A percentile compares a stretch with the other conserved stretches of the same genome.
Conservation (phyloP, 306 rosid species). For the Dryas alaskensis region DNA sequence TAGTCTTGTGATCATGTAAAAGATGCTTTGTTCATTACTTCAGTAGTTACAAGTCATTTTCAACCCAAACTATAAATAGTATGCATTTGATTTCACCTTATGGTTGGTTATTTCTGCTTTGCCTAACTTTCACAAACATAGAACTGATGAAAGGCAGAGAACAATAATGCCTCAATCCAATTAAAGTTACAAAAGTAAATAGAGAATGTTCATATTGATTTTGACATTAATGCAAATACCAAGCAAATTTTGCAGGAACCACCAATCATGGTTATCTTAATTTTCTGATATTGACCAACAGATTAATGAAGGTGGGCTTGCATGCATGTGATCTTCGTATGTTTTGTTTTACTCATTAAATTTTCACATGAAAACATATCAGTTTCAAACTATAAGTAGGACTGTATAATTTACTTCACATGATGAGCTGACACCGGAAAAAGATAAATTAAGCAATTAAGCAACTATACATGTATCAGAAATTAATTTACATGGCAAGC, state of each 20-base stretch:
- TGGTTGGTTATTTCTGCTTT: background rate
- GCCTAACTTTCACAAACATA: no score
- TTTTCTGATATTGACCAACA: background rate
- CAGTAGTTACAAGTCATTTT: slow-evolving; percentile 12
- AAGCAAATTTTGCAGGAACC: background rate
- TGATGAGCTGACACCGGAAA: background rate
- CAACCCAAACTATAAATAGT: background rate
- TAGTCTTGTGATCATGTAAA: background rate
- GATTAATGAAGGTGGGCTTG: background rate
- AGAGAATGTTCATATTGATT: background rate
- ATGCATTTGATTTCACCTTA: background rate
- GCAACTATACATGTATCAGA: no score
- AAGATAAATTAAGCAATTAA: background rate
- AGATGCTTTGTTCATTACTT: background rate
- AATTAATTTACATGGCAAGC: background rate
- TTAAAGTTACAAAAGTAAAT: background rate
- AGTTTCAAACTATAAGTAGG: background rate
- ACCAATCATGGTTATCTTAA: background rate
- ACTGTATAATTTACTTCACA: background rate
- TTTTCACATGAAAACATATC: background rate
- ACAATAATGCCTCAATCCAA: slow-evolving; percentile 8
- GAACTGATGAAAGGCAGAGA: slow-evolving; percentile 13
- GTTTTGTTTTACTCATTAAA: background rate
- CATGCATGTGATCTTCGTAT: background rate
- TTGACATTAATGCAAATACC: background rate